Base-by-base conservation (phyloP, 208 protist species). In the Plasmodiophora brassicae region DNA sequence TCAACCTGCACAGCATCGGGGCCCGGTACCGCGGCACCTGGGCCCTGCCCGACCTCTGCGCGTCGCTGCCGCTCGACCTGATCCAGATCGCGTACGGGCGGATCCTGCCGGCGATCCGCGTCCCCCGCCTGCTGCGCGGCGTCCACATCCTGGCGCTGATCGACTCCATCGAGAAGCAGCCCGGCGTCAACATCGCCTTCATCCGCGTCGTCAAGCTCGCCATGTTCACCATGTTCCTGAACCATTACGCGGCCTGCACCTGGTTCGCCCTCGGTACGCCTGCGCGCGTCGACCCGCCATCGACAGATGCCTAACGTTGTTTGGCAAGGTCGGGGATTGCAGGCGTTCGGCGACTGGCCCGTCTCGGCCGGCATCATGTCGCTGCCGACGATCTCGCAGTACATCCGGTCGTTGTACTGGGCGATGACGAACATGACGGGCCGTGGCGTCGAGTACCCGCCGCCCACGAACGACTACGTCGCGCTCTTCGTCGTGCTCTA, bases 181-280 rank as follows among this genome's bases (percentile, higher is more conserved):
- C 65, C 14, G 65, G 65, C n/a, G 65, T 78, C n/a, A 78, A 78
- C n/a, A 78, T 78, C 65, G 65, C 41, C 5, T 78, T 36, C n/a
- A 38, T 78, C 41, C 65, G 65, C 20, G 32, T 78, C 32, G 41
- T 32, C 10, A 78, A 78, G n/a, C 65, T 78, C 32, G 65, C 65
- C 14, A 78, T 78, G 65, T 78, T 78, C 65, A 78, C 65, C n/a
- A 78, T 78, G 65, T 78, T 78, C 65, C 5, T 78, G 5, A 78
- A 78, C n/a, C 65, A 78, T 78, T 78, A 44, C 65, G 65, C 65
- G 10, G 65, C 65, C 65, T 78, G 65, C 41, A 32, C 65, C n/a
- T 78, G 65, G 65, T 78, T 36, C n/a, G 65, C 65, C 20, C 41
- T 32, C 32, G 65, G 65, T 78, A 8, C 20, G 5, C 10, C n/a